phyloP scores from a whole-genome alignment of 192 early-diverging fungal genomes.

The Linderina pennispora region DNA sequence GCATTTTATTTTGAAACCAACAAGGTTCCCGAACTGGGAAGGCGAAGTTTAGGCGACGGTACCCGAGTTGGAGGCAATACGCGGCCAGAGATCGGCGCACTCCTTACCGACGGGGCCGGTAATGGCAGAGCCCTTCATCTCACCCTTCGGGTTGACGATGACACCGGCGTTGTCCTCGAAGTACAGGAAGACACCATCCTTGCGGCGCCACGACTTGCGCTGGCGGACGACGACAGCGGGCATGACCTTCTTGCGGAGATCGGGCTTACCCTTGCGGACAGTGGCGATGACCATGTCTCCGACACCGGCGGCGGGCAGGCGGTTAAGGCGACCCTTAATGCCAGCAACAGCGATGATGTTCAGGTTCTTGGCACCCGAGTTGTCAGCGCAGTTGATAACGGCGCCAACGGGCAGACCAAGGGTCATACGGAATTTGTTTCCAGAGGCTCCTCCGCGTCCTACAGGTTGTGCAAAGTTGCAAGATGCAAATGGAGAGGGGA shows the following conservation, averaged over 20 bases:
- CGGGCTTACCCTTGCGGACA: conserved; percentile 99
- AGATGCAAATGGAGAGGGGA: background rate
- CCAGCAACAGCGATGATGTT: conserved; percentile 98
- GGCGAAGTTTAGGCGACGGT: conserved; percentile 69
- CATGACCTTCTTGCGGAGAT: conserved; percentile 99
- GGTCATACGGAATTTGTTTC: conserved; percentile 99
- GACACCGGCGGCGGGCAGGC: conserved; percentile 94
- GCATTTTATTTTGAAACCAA: too few species aligned
- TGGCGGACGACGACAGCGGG: conserved; percentile 99
- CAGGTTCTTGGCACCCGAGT: conserved; percentile 99
- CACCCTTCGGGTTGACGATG: conserved; percentile 99
- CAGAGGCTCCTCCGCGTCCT: conserved; percentile 62
- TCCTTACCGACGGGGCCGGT: conserved; percentile 99
- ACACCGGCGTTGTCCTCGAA: conserved; percentile 99
- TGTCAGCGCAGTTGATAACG: conserved; percentile 99
- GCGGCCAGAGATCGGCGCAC: conserved; percentile 99
- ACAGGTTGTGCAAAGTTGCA: background rate
- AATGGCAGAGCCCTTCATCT: conserved; percentile 99
- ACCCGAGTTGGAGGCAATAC: conserved; percentile 91
- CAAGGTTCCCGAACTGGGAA: too few species aligned
- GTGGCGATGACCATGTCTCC: conserved; percentile 99
- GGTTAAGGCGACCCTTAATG: conserved; percentile 93
- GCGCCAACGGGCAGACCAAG: conserved; percentile 94
- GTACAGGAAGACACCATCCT: conserved; percentile 99
- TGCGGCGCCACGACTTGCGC: conserved; percentile 98